These are phyloP conservation scores for Stemphylium vesicarium DNA, from an alignment of 2,329 filamentous ascomycete species.

Conservation along the genomic window DNA sequence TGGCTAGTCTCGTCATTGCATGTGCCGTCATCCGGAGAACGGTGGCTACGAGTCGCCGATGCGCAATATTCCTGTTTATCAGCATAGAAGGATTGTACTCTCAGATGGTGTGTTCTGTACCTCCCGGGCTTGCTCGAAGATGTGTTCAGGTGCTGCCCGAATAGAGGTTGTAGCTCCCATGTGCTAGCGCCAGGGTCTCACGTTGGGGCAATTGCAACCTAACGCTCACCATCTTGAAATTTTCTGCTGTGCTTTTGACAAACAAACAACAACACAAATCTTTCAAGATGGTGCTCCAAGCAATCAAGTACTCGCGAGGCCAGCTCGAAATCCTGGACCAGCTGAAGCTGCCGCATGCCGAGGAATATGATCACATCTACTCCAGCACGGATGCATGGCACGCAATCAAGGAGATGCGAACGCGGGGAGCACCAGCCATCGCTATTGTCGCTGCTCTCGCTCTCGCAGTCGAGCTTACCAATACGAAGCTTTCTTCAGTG, in stretches of 20 bases:
- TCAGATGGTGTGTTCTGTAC: neutral
- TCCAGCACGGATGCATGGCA: constrained; percentile 79
- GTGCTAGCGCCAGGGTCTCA: constrained; percentile 18
- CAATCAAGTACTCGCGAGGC: constrained; percentile 77
- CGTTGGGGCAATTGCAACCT: constrained; percentile 24
- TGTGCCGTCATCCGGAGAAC: constrained; percentile 11
- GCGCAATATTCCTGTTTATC: neutral
- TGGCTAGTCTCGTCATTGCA: constrained; percentile 8
- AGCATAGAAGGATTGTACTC: neutral
- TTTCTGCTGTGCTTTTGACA: constrained; percentile 18
- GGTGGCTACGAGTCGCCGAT: neutral
- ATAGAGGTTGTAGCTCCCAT: constrained; percentile 2
- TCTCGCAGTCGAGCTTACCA: constrained; percentile 81
- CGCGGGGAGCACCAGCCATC: constrained; percentile 85
- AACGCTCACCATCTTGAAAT: constrained; percentile 30
- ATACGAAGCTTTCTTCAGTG: constrained; percentile 58
- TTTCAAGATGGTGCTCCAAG: constrained; percentile 66
- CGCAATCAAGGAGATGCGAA: constrained; percentile 83
- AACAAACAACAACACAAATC: constrained; percentile 10
- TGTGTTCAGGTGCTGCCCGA: neutral
- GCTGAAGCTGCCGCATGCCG: constrained; percentile 79
- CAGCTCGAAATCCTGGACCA: constrained; percentile 81
- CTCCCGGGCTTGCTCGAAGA: neutral
- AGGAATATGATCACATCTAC: constrained; percentile 75
- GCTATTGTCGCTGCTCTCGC: constrained; percentile 95